A percentile compares a stretch with the other conserved stretches of the same genome.
phyloP scores from a whole-genome alignment of 2,329 filamentous ascomycete species.

The Sclerotinia sclerotiorum region DNA sequence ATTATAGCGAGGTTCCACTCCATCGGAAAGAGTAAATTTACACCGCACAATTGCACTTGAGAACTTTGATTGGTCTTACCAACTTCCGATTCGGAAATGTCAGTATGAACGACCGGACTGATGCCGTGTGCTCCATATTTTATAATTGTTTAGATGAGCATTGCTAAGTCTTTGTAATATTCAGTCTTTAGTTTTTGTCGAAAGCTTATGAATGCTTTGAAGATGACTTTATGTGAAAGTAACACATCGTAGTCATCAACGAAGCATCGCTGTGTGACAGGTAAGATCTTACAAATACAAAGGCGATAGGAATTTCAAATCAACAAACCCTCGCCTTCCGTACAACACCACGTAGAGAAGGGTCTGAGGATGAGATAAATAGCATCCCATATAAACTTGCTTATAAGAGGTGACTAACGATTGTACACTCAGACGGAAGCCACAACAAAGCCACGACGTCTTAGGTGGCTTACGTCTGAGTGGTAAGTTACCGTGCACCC shows the following conservation, averaged over 20 bases:
- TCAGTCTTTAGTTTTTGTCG: background rate
- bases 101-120: background rate
- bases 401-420: too few relatives aligned
- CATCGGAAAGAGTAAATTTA: background rate
- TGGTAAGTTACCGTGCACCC: too few relatives aligned
- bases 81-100: background rate
- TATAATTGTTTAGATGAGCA: constrained; percentile 15
- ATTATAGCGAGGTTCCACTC: too few relatives aligned
- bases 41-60: background rate
- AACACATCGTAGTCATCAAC: background rate
- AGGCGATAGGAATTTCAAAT: background rate
- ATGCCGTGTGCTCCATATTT: background rate
- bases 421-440: too few relatives aligned
- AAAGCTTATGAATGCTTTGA: background rate
- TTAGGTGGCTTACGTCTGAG: too few relatives aligned
- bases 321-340: background rate
- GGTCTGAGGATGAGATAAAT: too few relatives aligned
- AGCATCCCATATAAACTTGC: too few relatives aligned
- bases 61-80: background rate
- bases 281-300: too few relatives aligned
- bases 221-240: background rate
- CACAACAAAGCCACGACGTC: too few relatives aligned
- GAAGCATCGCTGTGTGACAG: background rate
- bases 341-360: too few relatives aligned
- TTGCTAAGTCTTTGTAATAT: constrained; percentile 2